Evolutionary conservation across 805 yeast species (phyloP), one percentile per base, ranked within the genome.

Genomic region (Candida anglica): DNA sequence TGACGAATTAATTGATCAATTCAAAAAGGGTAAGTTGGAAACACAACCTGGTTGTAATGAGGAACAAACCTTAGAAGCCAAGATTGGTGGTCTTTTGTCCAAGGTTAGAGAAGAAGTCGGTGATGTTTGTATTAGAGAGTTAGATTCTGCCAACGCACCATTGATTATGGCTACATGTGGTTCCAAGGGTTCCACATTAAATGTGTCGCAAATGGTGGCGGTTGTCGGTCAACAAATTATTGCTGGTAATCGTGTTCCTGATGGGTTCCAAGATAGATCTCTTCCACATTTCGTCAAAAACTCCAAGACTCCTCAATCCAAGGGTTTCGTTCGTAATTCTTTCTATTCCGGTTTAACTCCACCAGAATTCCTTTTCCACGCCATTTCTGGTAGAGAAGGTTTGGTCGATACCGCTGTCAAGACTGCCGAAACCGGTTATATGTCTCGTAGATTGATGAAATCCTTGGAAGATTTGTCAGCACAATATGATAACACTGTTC

Each of bases 181-280:
- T 48, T 91, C 98, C 27, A 93, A 93, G 61, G 99, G 99, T 63
- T 93, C 98, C 25, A 88, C 96, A 0, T 75, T 94, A 42, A 93
- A 93, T 60, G 98, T 93, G 19, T 93, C 98, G 10, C 99, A 93
- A 69, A 93, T 93, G 99, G 98, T 93, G 73, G 99, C 99, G 0
- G 96, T 91, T 56, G 98, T 93, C 19, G 98, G 98, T 36, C 99
- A 93, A 67, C 99, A 93, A 64, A 93, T 93, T 69, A 93, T 93
- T 48, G 81, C 96, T 3, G 99, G 99, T 62, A 86, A 87, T 57
- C 95, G 99, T 75, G 98, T 93, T 41, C 98, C 98, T 16, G 96
- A 93, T 71, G 99, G 99, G n/a, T 93, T 93, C 74, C 98, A 93
- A 62, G 98, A 93, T 65, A 80, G 99, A 63, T 87, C 98, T 0